Conservation (phyloP, 2,329 filamentous ascomycete species). For the Clarireedia paspali region DNA sequence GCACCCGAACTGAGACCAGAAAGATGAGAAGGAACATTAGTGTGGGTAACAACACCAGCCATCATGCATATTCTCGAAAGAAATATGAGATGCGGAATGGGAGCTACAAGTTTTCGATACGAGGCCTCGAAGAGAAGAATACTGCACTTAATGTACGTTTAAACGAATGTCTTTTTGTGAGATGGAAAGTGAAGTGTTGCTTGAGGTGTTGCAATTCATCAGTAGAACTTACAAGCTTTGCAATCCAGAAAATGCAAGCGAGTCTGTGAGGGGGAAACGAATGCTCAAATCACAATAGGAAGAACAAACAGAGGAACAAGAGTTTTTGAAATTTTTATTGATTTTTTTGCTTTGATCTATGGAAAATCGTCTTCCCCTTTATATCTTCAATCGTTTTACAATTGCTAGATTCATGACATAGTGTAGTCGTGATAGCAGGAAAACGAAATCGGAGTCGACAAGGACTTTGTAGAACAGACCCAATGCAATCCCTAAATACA, state of each 20-base stretch:
- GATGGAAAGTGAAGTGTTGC: no score
- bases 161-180: no score
- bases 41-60: neutral
- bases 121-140: no score
- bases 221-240: no score
- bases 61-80: neutral
- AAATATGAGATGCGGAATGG: neutral
- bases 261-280: neutral
- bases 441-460: constrained; percentile 21
- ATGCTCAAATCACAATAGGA: neutral
- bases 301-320: no score
- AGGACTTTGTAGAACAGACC: constrained; percentile 21
- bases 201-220: no score
- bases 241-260: no score
- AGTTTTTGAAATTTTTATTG: constrained; percentile 14
- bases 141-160: no score
- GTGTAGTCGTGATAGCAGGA: constrained; percentile 13
- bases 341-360: constrained; percentile 23
- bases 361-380: constrained; percentile 17
- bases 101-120: no score
- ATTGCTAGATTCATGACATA: constrained; percentile 16
- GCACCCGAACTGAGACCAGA: neutral
- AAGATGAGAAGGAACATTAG: neutral
- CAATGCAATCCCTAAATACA: constrained; percentile 28
- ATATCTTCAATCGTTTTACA: constrained; percentile 16